Evolutionary conservation across 257 asterid genomes (phyloP), one percentile per base, ranked within the genome.

Genomic region (Scutellaria galericulata): DNA sequence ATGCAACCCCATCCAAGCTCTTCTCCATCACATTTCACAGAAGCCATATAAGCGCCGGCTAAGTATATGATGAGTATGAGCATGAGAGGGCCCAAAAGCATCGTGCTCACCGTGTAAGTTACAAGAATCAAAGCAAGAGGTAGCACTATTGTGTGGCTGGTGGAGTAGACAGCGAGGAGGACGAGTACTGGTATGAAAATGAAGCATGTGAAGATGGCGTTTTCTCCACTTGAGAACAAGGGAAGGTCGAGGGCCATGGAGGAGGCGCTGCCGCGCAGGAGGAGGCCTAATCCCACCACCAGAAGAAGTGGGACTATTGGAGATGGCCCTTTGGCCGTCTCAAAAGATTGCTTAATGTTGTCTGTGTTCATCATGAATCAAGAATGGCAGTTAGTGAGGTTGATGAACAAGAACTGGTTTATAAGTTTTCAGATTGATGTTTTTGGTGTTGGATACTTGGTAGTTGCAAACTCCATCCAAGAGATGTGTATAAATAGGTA

Each of bases 21-120:
- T 39, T 83, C 85, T 24, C 85, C 77, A 7, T 79, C 60, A 40
- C 82, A 71, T 39, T 84, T 75, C 3, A 72, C 40, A 6, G 84
- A 77, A 42, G 80, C 55, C 68, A 80, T 35, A n/a, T 79, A 88
- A 18, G 84, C 73, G 1, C 82, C 79, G 7, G 82, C 80, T 3
- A 88, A 14, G 72, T 80, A 85, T 12, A 84, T 61, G 64, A 88
- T 77, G 45, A 78, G 56, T 9, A 85, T 89, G 71, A 88, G 72
- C 52, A 84, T 62, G 37, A 86, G 85, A 3, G 91, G 97, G 40
- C 88, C 95, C 11, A 86, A 84, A 52, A 86, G 89, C 86, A 83
- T 80, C 44, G 90, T 90, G 5, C 85, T 80, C 5, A 88, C 83
- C 0, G 90, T 77, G 77, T 87, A 88, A 2, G 79, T 78, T 9